These are phyloP conservation scores for Penicillium sp. DNA, from an alignment of 2,329 filamentous ascomycete species.

Conservation along the genomic window DNA sequence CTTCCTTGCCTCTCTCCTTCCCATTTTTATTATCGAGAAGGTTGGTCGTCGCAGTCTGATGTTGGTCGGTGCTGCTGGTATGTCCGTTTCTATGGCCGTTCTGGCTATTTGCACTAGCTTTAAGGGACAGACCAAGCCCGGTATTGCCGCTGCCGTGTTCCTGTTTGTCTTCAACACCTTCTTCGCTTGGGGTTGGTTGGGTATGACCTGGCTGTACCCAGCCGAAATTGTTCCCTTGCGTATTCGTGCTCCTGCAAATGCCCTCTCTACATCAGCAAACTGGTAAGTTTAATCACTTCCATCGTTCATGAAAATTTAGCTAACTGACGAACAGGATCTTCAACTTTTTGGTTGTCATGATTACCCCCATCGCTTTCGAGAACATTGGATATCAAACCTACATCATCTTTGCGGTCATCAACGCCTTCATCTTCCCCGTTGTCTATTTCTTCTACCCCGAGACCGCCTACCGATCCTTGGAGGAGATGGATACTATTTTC, in stretches of 20 bases:
- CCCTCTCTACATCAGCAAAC: constrained; percentile 22
- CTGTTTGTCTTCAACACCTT: constrained; percentile 65
- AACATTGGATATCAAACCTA: constrained; percentile 57
- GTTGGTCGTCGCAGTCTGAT: constrained; percentile 66
- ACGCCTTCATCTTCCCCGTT: constrained; percentile 54
- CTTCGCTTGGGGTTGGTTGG: constrained; percentile 62
- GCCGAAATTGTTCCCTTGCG: constrained; percentile 56
- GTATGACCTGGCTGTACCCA: constrained; percentile 64
- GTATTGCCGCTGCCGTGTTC: constrained; percentile 52
- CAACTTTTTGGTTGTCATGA: constrained; percentile 66
- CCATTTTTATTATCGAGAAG: constrained; percentile 53
- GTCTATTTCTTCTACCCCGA: constrained; percentile 63
- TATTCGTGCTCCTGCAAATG: constrained; percentile 31
- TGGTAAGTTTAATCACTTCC: constrained; percentile 1
- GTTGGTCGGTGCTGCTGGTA: constrained; percentile 67
- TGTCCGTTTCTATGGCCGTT: constrained; percentile 67
- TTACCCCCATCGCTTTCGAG: constrained; percentile 60
- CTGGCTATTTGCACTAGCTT: constrained; percentile 44
- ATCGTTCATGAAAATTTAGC: background rate
- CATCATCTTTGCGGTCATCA: constrained; percentile 56
- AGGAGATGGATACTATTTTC: constrained; percentile 70
- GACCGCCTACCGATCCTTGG: constrained; percentile 59
- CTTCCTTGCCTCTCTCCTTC: constrained; percentile 53
- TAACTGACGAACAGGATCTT: constrained; percentile 35
- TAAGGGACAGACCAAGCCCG: constrained; percentile 36